A percentile compares a stretch with the other conserved stretches of the same genome.
Evolutionary conservation across 805 yeast genomes (phyloP).

Genomic region (Saturnispora halmiae): DNA sequence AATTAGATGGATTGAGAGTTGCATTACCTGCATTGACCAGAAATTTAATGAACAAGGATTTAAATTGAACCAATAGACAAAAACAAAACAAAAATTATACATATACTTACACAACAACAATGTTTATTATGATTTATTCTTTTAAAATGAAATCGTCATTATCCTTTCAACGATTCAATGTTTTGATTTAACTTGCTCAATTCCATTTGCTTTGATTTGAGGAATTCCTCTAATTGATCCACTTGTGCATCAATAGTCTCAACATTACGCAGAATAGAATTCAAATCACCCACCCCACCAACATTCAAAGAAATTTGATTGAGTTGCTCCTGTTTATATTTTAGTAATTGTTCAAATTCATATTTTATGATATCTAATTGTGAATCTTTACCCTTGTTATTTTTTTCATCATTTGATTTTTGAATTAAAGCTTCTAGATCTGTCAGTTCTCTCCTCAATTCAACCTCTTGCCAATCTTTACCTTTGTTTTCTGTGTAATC

Average conservation of each 20-base stretch:
- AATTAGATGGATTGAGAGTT: slow-evolving; percentile 85
- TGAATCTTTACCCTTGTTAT: slow-evolving; percentile 26
- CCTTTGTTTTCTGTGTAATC: slow-evolving; percentile 65
- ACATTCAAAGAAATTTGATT: slow-evolving; percentile 28
- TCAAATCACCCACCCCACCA: slow-evolving; percentile 29
- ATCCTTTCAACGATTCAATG: slow-evolving; percentile 16
- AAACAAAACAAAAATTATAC: background rate
- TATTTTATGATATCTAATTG: slow-evolving; percentile 31
- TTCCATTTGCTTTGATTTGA: slow-evolving; percentile 52
- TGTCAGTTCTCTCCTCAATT: slow-evolving; percentile 67
- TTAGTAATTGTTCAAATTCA: slow-evolving; percentile 76
- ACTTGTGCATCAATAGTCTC: slow-evolving; percentile 73
- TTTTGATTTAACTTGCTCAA: slow-evolving; percentile 40
- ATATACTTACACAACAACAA: background rate
- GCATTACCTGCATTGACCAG: slow-evolving; percentile 98
- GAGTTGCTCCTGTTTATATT: slow-evolving; percentile 61
- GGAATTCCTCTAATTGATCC: slow-evolving; percentile 57
- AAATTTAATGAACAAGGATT: slow-evolving; percentile 76
- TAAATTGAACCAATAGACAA: slow-evolving; percentile 29
- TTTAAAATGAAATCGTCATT: no score
- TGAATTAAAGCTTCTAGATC: slow-evolving; percentile 61
- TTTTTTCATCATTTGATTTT: slow-evolving; percentile 44
- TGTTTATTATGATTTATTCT: no score
- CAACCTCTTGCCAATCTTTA: slow-evolving; percentile 90
- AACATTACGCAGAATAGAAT: slow-evolving; percentile 51